Conservation (phyloP, 768 basidiomycete species). For the Agrocybe pediades region DNA sequence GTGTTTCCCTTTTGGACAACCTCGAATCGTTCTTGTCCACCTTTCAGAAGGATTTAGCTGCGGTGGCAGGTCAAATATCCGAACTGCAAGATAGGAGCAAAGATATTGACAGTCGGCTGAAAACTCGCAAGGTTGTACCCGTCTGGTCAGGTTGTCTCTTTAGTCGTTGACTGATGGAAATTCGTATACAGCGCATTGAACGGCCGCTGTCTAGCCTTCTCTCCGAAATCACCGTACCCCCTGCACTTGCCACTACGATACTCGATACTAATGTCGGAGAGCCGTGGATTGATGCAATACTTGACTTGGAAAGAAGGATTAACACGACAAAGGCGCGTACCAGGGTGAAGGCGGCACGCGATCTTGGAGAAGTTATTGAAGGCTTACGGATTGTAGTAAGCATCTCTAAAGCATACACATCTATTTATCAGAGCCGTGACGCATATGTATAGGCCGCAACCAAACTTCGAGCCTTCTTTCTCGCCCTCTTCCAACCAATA, state of each 20-base stretch:
- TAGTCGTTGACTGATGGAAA: not conserved
- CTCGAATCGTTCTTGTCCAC: constrained; percentile 91
- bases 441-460: constrained; percentile 70
- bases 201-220: constrained; percentile 82
- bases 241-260: constrained; percentile 71
- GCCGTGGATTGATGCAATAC: constrained; percentile 82
- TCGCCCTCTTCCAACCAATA: constrained; percentile 82
- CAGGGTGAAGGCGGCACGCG: constrained; percentile 85
- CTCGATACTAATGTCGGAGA: constrained; percentile 87
- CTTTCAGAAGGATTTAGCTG: constrained; percentile 92
- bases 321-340: constrained; percentile 69
- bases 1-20: constrained; percentile 81
- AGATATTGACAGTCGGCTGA: constrained; percentile 85
- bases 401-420: not conserved
- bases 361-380: constrained; percentile 81
- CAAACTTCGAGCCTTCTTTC: constrained; percentile 86
- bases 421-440: not conserved
- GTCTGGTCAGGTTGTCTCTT: not conserved
- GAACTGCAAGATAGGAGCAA: constrained; percentile 90
- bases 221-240: constrained; percentile 80
- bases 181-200: constrained; percentile 74
- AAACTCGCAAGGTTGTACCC: constrained; percentile 73
- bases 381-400: constrained; percentile 87
- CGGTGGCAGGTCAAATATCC: constrained; percentile 95
- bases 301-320: constrained; percentile 79